Base-by-base conservation (phyloP, 1,284 basidiomycete species). In the Puccinia coronata region DNA sequence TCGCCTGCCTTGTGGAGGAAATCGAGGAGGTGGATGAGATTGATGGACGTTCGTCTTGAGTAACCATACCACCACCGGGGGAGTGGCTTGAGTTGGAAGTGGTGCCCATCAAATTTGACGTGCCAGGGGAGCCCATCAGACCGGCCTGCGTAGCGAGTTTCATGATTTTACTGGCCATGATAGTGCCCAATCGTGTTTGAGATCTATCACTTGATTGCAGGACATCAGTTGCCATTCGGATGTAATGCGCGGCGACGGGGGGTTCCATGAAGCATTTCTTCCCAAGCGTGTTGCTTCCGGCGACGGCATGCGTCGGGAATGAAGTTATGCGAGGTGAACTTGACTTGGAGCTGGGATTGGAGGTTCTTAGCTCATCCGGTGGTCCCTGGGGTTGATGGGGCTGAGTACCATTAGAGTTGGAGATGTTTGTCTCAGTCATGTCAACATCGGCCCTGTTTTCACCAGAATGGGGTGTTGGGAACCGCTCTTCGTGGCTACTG, bases 141-240 rank as follows among this genome's bases (percentile, higher is more conserved):
- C 77, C 77, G 59, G 79, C 79, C 43, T 71, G 79, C 28, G 36
- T 71, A 31, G 69, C 79, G 5, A 80, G 59, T 53, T 41, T 63
- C 31, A 63, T 72, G 20, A 80, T 80, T 65, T 80, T 80, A 28
- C 53, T 41, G 41, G 79, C 79, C 79, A 80, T 80, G n/a, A 47
- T 73, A 11, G 79, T 80, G 18, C 53, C 79, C 34, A 80, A 67
- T 63, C 79, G 67, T 3, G 69, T 80, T 47, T 80, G 70, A 65
- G 79, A 80, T 63, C 79, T 39, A 41, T 80, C 79, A 63, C 55
- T 73, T 23, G 79, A 36, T 41, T 61, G 51, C 11, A 80, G 55
- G 18, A 80, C 79, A 41, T 80, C 79, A 34, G 69, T 73, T 39
- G 79, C 79, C 79, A 80, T 80, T 55, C 79, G 61, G 57, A 80